A percentile compares a stretch with the other conserved stretches of the same genome.
Conservation (phyloP, 2,329 filamentous ascomycete genomes). For the Arthrobotrys pseudoclavata region DNA sequence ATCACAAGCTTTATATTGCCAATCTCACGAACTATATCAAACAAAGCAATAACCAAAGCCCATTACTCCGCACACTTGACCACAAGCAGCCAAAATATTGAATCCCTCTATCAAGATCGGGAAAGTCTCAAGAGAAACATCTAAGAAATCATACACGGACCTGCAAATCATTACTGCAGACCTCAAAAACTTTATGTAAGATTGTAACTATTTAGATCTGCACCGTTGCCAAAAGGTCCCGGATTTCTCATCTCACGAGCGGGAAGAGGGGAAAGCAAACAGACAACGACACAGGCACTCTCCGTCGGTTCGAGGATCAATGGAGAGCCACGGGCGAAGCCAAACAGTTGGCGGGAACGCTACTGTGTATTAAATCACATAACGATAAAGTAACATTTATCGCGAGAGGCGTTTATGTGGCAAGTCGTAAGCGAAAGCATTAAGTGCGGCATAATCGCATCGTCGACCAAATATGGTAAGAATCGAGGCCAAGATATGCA, state of each 20-base stretch:
- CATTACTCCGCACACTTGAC: constrained; percentile 18
- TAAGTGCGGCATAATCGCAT: constrained; percentile 12
- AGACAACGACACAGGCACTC: constrained; percentile 13
- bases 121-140: constrained; percentile 56
- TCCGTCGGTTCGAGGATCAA: constrained; percentile 46
- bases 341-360: constrained; percentile 41
- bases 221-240: constrained; percentile 16
- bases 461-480: constrained; percentile 11
- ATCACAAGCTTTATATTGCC: constrained; percentile 24
- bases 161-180: not conserved
- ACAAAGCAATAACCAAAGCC: constrained; percentile 6
- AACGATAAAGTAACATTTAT: constrained; percentile 42
- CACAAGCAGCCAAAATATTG: constrained; percentile 7
- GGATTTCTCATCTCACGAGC: constrained; percentile 5
- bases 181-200: constrained; percentile 16
- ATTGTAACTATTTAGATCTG: not conserved
- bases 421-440: constrained; percentile 27
- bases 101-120: constrained; percentile 12
- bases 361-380: constrained; percentile 14
- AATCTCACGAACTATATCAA: constrained; percentile 17
- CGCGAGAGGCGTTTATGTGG: constrained; percentile 37
- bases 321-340: constrained; percentile 16
- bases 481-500: constrained; percentile 17
- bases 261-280: constrained; percentile 8
- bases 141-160: constrained; percentile 3